Conservation (phyloP, 208 protist genomes). For the Trypanosoma mega region DNA sequence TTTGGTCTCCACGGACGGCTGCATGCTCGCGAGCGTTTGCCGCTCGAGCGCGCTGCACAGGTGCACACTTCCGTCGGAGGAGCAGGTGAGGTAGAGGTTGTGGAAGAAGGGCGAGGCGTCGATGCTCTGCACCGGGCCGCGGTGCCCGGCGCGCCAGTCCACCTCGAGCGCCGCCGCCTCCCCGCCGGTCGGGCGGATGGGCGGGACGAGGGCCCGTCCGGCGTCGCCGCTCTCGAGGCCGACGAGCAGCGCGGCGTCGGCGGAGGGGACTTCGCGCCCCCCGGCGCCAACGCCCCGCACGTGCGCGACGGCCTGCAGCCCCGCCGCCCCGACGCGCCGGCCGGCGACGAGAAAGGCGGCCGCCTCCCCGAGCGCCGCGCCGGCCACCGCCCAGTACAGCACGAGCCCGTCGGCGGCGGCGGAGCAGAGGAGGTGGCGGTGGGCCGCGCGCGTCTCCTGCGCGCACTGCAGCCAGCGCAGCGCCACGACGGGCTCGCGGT, state of each 20-base stretch:
- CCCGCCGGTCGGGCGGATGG: conserved; percentile 12
- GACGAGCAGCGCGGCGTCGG: conserved; percentile 63
- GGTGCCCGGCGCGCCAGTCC: conserved; percentile 73
- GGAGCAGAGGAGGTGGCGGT: conserved; percentile 76
- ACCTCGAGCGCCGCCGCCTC: conserved; percentile 50
- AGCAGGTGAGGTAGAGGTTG: conserved; percentile 84
- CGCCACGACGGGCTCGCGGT: conserved; percentile 76
- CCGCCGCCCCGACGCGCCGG: conserved; percentile 46
- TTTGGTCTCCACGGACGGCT: conserved; percentile 79
- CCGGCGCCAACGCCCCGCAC: conserved; percentile 14
- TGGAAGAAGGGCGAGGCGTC: conserved; percentile 84
- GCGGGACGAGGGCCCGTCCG: conserved; percentile 58
- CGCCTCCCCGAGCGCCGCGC: conserved; percentile 65
- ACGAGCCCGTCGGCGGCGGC: conserved; percentile 77
- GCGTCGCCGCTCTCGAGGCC: conserved; percentile 89
- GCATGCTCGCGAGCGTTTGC: conserved; percentile 60
- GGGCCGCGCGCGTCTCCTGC: conserved; percentile 44
- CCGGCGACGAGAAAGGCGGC: conserved; percentile 58
- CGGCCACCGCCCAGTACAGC: conserved; percentile 60
- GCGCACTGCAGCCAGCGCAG: conserved; percentile 79
- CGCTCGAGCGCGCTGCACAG: conserved; percentile 82
- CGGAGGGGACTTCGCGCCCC: conserved; percentile 32
- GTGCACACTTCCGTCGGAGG: conserved; percentile 80
- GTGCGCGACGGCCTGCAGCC: conserved; percentile 65
- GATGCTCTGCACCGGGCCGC: conserved; percentile 75